Evolutionary conservation across 176 grass and related monocot species (phyloP).

Genomic region (Musa schizocarpa): DNA sequence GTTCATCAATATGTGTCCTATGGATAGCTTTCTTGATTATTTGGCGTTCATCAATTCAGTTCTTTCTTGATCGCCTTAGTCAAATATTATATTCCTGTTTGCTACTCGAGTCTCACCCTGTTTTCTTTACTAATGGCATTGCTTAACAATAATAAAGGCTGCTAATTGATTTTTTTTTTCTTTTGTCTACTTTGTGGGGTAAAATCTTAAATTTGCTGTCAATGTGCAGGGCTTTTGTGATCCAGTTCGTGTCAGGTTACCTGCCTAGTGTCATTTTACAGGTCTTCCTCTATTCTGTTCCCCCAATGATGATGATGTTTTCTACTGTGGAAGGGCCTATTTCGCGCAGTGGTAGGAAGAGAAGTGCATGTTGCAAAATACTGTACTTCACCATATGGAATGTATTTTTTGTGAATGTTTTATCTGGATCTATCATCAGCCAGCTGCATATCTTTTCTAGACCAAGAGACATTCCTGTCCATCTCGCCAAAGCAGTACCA

Average conservation of each 20-base stretch:
- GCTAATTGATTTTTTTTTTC: neutral
- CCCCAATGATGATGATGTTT: slow-evolving; percentile 85
- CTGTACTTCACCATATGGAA: slow-evolving; percentile 82
- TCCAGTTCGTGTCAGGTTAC: slow-evolving; percentile 69
- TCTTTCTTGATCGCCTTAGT: too few relatives aligned
- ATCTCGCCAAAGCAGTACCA: slow-evolving; percentile 77
- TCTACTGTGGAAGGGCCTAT: slow-evolving; percentile 73
- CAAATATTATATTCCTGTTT: too few relatives aligned
- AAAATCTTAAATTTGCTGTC: neutral
- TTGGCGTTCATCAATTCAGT: too few relatives aligned
- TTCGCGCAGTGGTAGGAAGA: slow-evolving; percentile 79
- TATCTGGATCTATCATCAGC: slow-evolving; percentile 68
- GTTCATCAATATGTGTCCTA: too few relatives aligned
- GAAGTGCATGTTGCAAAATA: slow-evolving; percentile 74
- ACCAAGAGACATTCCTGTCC: slow-evolving; percentile 65
- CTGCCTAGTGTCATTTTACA: slow-evolving; percentile 80
- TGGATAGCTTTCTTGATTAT: too few relatives aligned
- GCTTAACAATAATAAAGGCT: too few relatives aligned
- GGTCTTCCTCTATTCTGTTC: slow-evolving; percentile 69
- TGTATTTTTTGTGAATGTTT: slow-evolving; percentile 88
- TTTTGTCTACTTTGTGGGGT: neutral
- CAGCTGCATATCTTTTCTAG: slow-evolving; percentile 59
- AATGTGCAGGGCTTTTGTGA: slow-evolving; percentile 46
- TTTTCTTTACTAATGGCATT: too few relatives aligned
- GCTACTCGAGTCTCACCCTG: too few relatives aligned